Percentiles rank a stretch among this genome's conserved stretches.
Conservation (phyloP, 1,284 basidiomycete species). For the Moniliophthora roreri region DNA sequence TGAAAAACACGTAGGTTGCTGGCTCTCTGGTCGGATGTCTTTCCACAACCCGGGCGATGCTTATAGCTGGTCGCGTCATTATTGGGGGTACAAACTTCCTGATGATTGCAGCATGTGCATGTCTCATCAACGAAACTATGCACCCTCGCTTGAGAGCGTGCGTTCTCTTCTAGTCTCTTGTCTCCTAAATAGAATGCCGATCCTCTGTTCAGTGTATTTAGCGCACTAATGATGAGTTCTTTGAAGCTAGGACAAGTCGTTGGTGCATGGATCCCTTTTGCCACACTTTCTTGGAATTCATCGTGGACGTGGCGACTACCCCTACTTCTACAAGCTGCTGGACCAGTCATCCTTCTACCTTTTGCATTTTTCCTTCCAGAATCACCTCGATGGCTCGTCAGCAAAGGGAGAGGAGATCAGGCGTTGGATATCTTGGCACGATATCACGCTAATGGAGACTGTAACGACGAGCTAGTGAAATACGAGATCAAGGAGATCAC, state of each 20-base stretch:
- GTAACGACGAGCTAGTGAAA: conserved; percentile 67
- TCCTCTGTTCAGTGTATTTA: not conserved
- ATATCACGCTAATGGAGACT: conserved; percentile 74
- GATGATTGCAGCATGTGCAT: not conserved
- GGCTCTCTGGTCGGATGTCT: not conserved
- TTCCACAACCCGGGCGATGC: not conserved
- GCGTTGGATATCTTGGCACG: conserved; percentile 65
- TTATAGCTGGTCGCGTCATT: not conserved
- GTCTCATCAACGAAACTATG: not conserved
- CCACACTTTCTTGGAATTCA: conserved; percentile 61
- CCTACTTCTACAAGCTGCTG: conserved; percentile 62
- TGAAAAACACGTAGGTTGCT: not conserved
- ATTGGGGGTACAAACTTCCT: not conserved
- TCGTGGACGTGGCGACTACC: conserved; percentile 79
- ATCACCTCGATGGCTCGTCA: conserved; percentile 70
- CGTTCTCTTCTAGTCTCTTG: not conserved
- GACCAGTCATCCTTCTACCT: conserved; percentile 58
- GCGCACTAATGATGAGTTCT: not conserved
- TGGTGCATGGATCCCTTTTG: conserved; percentile 70
- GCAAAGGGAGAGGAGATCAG: conserved; percentile 62
- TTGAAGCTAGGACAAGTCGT: not conserved
- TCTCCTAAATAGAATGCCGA: not conserved
- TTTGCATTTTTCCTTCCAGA: conserved; percentile 68
- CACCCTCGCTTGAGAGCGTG: not conserved
- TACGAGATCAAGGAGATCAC: conserved; percentile 79